Percentiles rank a stretch among this genome's conserved stretches.
Evolutionary conservation across 2,329 filamentous ascomycete genomes (phyloP).

Genomic region (Chaetoscypha palmicola): DNA sequence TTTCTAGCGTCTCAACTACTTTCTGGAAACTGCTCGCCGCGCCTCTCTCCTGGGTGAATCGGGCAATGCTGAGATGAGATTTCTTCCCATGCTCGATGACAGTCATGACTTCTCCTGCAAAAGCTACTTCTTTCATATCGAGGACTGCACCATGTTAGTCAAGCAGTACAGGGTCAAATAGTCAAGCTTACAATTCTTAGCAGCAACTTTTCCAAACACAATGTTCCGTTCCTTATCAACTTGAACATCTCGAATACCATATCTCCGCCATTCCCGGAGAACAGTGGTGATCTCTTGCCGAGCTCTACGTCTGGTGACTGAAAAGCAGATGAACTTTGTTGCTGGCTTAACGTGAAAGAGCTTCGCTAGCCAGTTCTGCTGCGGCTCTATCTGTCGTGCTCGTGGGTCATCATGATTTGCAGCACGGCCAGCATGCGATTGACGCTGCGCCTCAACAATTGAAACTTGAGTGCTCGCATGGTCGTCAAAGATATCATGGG

Average conservation of each 20-base stretch:
- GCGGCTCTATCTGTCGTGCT: constrained; percentile 50
- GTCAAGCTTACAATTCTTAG: constrained; percentile 65
- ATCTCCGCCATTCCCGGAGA: constrained; percentile 50
- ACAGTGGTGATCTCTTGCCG: constrained; percentile 70
- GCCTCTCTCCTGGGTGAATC: constrained; percentile 86
- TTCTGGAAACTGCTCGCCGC: constrained; percentile 83
- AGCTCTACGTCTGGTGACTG: constrained; percentile 62
- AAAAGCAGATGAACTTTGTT: constrained; percentile 67
- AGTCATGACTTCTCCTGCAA: constrained; percentile 81
- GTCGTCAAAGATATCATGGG: constrained; percentile 25
- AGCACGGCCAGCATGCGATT: constrained; percentile 30
- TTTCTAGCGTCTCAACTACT: constrained; percentile 69
- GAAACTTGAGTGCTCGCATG: constrained; percentile 22
- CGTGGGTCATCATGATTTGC: constrained; percentile 31
- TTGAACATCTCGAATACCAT: constrained; percentile 72
- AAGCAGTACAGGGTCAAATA: not conserved
- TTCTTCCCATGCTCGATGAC: constrained; percentile 79
- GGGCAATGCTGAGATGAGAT: constrained; percentile 69
- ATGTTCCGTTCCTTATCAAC: constrained; percentile 74
- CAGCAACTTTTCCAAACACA: constrained; percentile 70
- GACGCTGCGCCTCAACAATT: constrained; percentile 16
- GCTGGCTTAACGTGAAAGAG: constrained; percentile 87
- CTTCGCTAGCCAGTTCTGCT: constrained; percentile 81
- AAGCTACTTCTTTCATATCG: constrained; percentile 77
- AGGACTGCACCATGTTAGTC: constrained; percentile 48